phyloP scores from a whole-genome alignment of 306 rosid species.

The Lathyrus tuberosus region DNA sequence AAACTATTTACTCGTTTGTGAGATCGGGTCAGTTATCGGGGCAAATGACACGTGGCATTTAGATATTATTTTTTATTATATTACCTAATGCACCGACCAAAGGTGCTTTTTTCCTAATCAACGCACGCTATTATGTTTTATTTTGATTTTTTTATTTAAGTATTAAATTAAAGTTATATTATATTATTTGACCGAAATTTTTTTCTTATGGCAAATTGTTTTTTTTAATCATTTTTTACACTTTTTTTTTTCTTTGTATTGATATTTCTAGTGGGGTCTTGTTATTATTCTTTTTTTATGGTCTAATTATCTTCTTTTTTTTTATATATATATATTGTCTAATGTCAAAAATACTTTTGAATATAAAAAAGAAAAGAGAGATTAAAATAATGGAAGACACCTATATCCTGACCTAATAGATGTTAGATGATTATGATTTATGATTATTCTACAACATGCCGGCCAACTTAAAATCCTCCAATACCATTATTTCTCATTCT shows the following conservation, averaged over 20 bases:
- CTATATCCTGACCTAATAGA: not conserved
- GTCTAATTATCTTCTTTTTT: not conserved
- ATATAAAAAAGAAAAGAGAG: not conserved
- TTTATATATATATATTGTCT: not conserved
- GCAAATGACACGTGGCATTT: conserved; percentile 42
- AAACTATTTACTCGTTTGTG: not conserved
- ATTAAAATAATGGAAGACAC: not conserved
- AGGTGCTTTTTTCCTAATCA: not conserved
- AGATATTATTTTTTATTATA: not conserved
- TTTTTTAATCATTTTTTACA: not conserved
- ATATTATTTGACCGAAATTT: not conserved
- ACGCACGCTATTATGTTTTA: not conserved
- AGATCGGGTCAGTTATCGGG: conserved; percentile 3
- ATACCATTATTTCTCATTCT: not conserved
- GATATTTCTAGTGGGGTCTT: not conserved
- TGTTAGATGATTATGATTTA: not conserved
- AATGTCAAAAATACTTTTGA: not conserved
- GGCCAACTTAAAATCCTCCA: conserved; percentile 1
- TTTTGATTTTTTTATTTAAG: not conserved
- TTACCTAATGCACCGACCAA: not conserved
- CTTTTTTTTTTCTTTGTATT: not conserved
- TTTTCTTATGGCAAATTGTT: not conserved
- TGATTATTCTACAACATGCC: not conserved
- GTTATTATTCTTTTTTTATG: not conserved
- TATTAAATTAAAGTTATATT: not conserved